phyloP scores from a whole-genome alignment of 1,139 yeast species.

The Hansenula sp. region DNA sequence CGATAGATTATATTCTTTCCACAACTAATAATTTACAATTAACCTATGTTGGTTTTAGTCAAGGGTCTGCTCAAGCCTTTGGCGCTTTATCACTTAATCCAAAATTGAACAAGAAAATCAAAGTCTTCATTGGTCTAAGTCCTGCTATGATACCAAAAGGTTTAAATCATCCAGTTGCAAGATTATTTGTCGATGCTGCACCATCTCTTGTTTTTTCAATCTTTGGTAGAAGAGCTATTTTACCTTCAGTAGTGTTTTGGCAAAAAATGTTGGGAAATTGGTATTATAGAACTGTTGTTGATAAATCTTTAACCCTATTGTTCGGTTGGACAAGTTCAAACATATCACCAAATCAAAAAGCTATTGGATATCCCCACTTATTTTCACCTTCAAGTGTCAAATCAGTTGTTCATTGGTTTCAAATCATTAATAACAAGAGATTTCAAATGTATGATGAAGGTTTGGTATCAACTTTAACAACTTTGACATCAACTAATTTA shows the following conservation, averaged over 20 bases:
- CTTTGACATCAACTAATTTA: conserved; percentile 9
- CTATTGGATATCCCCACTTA: conserved; percentile 71
- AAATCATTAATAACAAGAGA: conserved; percentile 63
- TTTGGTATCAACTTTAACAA: conserved; percentile 26
- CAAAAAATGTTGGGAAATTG: conserved; percentile 68
- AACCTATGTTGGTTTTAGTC: conserved; percentile 76
- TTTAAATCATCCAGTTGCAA: conserved; percentile 61
- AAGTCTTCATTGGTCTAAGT: conserved; percentile 66
- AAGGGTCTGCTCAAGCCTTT: conserved; percentile 83
- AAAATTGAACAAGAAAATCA: conserved; percentile 57
- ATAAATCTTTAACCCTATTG: conserved; percentile 43
- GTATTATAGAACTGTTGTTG: conserved; percentile 62
- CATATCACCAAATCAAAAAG: conserved; percentile 64
- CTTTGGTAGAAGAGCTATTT: conserved; percentile 61
- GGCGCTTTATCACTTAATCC: conserved; percentile 67
- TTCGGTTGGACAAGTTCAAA: conserved; percentile 71
- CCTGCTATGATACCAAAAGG: conserved; percentile 92
- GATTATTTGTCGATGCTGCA: conserved; percentile 61
- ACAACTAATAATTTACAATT: conserved; percentile 40
- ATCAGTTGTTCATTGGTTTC: conserved; percentile 90
- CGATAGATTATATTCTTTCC: conserved; percentile 57
- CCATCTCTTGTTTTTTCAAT: conserved; percentile 61
- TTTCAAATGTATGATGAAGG: conserved; percentile 79
- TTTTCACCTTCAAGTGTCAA: conserved; percentile 84
- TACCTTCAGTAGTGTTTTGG: conserved; percentile 76